phyloP scores from a whole-genome alignment of 306 rosid genomes.

The Malus sieversii region DNA sequence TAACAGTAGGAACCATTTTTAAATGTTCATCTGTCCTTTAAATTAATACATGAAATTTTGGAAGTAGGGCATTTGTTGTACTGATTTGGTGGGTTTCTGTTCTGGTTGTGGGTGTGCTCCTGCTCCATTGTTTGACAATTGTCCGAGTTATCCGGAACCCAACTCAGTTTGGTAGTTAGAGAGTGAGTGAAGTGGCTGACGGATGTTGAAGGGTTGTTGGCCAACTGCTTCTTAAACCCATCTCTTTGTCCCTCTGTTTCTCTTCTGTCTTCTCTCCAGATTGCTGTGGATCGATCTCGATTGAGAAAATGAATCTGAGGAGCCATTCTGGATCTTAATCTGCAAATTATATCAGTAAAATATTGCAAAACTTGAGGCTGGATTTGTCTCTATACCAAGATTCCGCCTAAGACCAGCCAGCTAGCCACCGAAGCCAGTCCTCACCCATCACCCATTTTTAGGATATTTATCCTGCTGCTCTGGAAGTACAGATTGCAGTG shows the following conservation, averaged over 20 bases:
- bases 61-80: not conserved
- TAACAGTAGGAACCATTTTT: too few species aligned
- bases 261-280: not conserved
- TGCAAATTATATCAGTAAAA: not conserved
- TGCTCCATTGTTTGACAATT: not conserved
- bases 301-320: not conserved
- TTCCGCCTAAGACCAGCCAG: not conserved
- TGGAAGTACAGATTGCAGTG: not conserved
- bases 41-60: too few species aligned
- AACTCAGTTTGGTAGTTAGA: not conserved
- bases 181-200: not conserved
- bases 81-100: not conserved
- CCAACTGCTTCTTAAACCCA: not conserved
- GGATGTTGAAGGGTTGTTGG: slow-evolving; percentile 25
- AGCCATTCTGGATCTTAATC: slow-evolving; percentile 2
- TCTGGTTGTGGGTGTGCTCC: too few species aligned
- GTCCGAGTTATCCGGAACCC: not conserved
- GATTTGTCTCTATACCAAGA: slow-evolving; percentile 9
- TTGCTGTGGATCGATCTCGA: not conserved
- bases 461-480: too few species aligned
- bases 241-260: not conserved
- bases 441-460: not conserved
- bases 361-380: not conserved
- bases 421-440: not conserved
- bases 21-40: not conserved